A percentile compares a stretch with the other conserved stretches of the same genome.
phyloP scores from a whole-genome alignment of 805 yeast genomes.

The Metschnikowia borealis region DNA sequence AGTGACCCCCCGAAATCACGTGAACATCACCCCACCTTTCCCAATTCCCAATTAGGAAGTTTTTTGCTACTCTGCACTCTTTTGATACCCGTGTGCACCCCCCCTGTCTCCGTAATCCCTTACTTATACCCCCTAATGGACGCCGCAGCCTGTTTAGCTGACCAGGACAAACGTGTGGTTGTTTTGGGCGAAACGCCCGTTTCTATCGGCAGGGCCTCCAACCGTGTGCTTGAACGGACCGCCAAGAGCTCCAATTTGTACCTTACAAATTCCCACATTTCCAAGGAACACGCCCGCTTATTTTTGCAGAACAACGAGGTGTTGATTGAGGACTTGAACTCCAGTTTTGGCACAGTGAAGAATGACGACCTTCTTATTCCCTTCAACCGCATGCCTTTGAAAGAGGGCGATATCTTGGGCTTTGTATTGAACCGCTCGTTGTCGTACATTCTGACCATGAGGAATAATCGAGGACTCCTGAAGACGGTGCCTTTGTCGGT shows the following conservation, averaged over 20 bases:
- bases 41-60: not conserved
- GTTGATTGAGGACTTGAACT: slow-evolving; percentile 26
- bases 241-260: slow-evolving; percentile 28
- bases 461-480: slow-evolving; percentile 1
- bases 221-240: slow-evolving; percentile 23
- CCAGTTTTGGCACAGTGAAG: slow-evolving; percentile 39
- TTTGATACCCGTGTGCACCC: no score
- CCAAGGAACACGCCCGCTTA: slow-evolving; percentile 35
- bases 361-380: slow-evolving; percentile 26
- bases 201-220: slow-evolving; percentile 28
- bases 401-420: slow-evolving; percentile 29
- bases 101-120: not conserved
- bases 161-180: slow-evolving; percentile 1
- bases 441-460: slow-evolving; percentile 4
- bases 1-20: no score
- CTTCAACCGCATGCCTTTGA: slow-evolving; percentile 7
- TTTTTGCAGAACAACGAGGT: slow-evolving; percentile 18
- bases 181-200: slow-evolving; percentile 6
- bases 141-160: not conserved
- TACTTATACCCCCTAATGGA: not conserved
- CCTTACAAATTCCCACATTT: slow-evolving; percentile 33
- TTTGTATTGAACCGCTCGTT: slow-evolving; percentile 34
- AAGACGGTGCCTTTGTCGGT: slow-evolving; percentile 7
- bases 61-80: no score
- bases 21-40: no score